Conservation (phyloP, 495 filamentous ascomycete species). For the Penicillium daleae region DNA sequence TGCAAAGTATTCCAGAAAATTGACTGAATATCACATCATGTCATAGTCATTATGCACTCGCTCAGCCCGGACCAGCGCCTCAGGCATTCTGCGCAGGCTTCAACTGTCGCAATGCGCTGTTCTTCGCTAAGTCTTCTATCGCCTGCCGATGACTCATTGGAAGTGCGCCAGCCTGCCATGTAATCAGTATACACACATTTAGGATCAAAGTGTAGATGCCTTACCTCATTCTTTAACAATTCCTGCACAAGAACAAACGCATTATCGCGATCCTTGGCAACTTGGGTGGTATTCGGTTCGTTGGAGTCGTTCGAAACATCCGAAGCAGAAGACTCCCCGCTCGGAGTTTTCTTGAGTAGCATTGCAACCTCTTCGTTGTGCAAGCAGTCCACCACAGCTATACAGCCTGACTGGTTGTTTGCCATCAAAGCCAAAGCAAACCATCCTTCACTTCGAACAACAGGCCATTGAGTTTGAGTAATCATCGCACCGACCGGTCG, state of each 20-base stretch:
- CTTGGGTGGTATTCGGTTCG: constrained; percentile 29
- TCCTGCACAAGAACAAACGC: constrained; percentile 63
- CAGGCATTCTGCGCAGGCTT: constrained; percentile 11
- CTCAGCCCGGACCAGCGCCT: not conserved
- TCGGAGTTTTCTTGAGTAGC: constrained; percentile 55
- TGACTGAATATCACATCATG: not conserved
- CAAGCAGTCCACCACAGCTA: constrained; percentile 53
- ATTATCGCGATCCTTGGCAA: constrained; percentile 63
- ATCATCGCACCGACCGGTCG: constrained; percentile 64
- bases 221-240: constrained; percentile 57
- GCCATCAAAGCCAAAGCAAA: constrained; percentile 77
- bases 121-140: constrained; percentile 36
- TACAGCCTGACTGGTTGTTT: constrained; percentile 50
- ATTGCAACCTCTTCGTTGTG: constrained; percentile 49
- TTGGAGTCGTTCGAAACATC: not conserved
- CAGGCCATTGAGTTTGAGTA: constrained; percentile 68
- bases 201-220: constrained; percentile 12
- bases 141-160: constrained; percentile 28
- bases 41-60: not conserved
- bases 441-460: constrained; percentile 71
- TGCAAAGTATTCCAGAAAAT: not conserved
- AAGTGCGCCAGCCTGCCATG: constrained; percentile 34
- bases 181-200: constrained; percentile 17
- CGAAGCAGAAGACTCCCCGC: constrained; percentile 28
- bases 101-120: constrained; percentile 29